These are phyloP conservation scores for Yarrowia galli DNA, from an alignment of 1,139 yeast genomes.

Conservation along the genomic window DNA sequence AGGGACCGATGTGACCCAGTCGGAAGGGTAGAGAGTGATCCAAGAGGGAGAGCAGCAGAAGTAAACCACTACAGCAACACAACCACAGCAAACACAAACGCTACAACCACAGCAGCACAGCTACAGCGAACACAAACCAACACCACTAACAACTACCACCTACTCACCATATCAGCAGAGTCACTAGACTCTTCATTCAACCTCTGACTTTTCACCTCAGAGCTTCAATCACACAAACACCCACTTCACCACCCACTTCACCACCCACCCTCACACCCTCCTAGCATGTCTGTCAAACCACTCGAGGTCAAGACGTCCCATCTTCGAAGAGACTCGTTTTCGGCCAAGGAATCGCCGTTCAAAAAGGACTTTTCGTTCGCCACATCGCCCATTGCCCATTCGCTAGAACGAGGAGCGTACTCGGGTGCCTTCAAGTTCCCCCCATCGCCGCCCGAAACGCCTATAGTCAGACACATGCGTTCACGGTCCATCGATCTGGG, in stretches of 20 bases:
- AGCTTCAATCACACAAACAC: background rate
- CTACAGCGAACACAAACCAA: background rate
- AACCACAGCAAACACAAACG: background rate
- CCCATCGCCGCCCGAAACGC: conserved; percentile 33
- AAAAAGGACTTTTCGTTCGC: conserved; percentile 34
- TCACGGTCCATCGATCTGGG: conserved; percentile 32
- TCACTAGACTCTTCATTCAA: background rate
- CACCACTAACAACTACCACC: background rate
- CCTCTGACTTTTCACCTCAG: background rate
- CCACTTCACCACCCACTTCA: background rate
- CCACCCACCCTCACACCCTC: background rate
- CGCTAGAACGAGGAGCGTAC: conserved; percentile 18
- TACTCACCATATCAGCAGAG: too few species aligned
- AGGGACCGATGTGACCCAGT: background rate
- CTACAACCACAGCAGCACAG: background rate
- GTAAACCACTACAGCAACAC: background rate
- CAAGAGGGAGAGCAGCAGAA: too few species aligned
- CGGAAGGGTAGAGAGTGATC: too few species aligned
- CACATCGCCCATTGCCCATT: conserved; percentile 35
- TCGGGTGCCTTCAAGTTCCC: conserved; percentile 27
- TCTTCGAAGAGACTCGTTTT: conserved; percentile 28
- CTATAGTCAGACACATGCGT: conserved; percentile 24
- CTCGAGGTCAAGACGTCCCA: conserved; percentile 21
- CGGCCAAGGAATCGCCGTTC: conserved; percentile 35
- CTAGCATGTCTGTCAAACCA: conserved; percentile 20